A percentile compares a stretch with the other conserved stretches of the same genome.
Conservation (phyloP, 75 land plant genomes). For the Chamaecyparis obtusa region DNA sequence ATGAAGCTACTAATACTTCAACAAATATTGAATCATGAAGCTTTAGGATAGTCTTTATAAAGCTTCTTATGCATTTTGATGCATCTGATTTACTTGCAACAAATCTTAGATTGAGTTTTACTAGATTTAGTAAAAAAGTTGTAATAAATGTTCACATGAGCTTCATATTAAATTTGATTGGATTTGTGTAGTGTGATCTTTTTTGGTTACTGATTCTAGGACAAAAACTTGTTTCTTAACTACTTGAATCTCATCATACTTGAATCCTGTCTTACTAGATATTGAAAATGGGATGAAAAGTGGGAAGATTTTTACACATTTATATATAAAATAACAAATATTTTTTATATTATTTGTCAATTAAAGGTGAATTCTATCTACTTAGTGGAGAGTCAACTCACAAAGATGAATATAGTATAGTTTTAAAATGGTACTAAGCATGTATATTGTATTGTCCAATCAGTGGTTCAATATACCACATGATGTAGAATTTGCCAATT, state of each 20-base stretch:
- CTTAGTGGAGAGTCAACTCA: no score
- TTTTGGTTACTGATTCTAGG: neutral
- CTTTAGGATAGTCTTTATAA: neutral
- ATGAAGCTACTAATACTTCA: neutral
- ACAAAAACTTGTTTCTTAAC: neutral
- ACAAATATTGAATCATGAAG: neutral
- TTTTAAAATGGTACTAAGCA: neutral
- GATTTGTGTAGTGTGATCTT: neutral
- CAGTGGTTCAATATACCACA: neutral
- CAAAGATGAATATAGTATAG: neutral
- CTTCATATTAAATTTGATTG: neutral
- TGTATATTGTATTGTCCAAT: no score
- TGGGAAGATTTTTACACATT: no score
- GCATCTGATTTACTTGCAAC: neutral
- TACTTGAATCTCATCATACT: neutral
- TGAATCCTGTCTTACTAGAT: neutral
- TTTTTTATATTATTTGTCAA: no score
- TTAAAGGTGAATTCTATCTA: no score
- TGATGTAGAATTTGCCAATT: neutral
- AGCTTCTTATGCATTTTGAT: neutral
- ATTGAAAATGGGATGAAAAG: neutral
- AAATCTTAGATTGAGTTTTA: neutral
- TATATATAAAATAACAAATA: no score
- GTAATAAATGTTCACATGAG: neutral
- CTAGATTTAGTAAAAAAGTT: neutral